phyloP scores from a whole-genome alignment of 2,329 filamentous ascomycete species.

The Exserohilum turcica region DNA sequence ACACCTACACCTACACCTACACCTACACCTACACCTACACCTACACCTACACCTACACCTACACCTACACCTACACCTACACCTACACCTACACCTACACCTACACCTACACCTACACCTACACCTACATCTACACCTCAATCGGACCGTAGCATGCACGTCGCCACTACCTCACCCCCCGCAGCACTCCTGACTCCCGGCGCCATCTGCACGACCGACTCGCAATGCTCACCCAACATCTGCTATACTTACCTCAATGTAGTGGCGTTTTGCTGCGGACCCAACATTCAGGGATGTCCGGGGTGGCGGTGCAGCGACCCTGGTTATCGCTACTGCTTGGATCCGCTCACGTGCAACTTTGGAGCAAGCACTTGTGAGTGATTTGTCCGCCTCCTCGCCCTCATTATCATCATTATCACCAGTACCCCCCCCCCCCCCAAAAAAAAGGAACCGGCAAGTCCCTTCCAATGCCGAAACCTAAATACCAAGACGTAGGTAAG shows the following conservation, averaged over 20 bases:
- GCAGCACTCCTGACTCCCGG: background rate
- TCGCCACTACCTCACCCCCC: background rate
- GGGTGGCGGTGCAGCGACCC: background rate
- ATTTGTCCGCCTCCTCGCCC: too few relatives aligned
- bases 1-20: background rate
- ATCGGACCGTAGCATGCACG: background rate
- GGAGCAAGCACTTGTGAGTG: background rate
- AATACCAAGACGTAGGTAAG: too few relatives aligned
- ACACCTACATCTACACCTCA: background rate
- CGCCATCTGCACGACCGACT: background rate
- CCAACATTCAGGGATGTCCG: background rate
- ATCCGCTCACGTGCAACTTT: background rate
- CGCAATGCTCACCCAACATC: constrained; percentile 1
- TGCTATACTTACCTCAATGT: background rate
- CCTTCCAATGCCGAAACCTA: too few relatives aligned
- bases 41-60: too few relatives aligned
- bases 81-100: background rate
- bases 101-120: background rate
- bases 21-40: background rate
- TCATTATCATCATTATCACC: too few relatives aligned
- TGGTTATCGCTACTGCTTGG: background rate
- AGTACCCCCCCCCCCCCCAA: too few relatives aligned
- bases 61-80: background rate
- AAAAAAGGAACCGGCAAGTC: too few relatives aligned
- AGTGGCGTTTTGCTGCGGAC: background rate